Evolutionary conservation across 2,329 filamentous ascomycete species (phyloP), one percentile per base, ranked within the genome.

Genomic region (Colletotrichum chrysophilum): DNA sequence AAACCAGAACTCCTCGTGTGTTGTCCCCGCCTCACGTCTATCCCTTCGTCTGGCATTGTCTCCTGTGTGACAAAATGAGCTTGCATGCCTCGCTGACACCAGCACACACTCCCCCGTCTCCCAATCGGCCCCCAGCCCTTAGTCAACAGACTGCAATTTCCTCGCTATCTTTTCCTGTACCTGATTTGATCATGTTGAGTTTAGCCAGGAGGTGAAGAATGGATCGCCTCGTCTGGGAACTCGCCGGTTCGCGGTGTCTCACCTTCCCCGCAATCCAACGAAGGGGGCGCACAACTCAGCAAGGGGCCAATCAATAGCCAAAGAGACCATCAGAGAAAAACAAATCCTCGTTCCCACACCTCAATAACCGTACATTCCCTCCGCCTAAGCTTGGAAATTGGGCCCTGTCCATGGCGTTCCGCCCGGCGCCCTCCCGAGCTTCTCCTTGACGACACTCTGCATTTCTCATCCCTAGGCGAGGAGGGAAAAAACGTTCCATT

Each of bases 231-330:
- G 28, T 32, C n/a, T 30, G 48, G 56, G 69, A 72, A 48, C 62
- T 75, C 69, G 26, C n/a, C 48, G 64, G 48, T 38, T 66, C 21
- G 48, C 58, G 61, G 9, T 76, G 74, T 76, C 74, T 76, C 70
- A 76, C 64, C 36, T 61, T 73, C 70, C 68, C 74, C 74, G 58
- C 74, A 74, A 69, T 74, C 70, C 74, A 76, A 69, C 58, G 70
- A 76, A 65, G 65, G 74, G 68, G 74, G 52, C 64, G 21, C 38
- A 55, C 48, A 43, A 14, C 64, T 58, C 70, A 73, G 28, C 64
- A 76, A 74, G 74, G 64, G 64, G 24, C 70, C 70, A 66, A 69
- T 69, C 70, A 60, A 69, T 75, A 73, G 56, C 32, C 30, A 52
- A 21, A 28, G 14, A 21, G 14, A 24, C 34, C 32, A 65, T 7